Evolutionary conservation across 148 eudicot species (phyloP).

Genomic region (Rhododendron vialii): DNA sequence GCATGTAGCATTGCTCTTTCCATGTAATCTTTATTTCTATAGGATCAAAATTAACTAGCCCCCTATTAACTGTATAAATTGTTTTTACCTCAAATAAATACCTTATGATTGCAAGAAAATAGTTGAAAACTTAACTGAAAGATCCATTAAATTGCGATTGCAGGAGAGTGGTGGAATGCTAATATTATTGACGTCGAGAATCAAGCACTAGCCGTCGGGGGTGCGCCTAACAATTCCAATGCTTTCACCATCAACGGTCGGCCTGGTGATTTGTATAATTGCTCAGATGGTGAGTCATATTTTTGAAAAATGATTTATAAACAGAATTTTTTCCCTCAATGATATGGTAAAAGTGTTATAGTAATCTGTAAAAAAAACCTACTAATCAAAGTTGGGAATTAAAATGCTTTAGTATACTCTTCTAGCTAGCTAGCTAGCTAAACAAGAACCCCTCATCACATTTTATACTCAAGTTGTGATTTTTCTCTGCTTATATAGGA

Average conservation of each 20-base stretch:
- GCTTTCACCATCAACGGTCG: slow-evolving; percentile 65
- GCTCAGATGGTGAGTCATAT: slow-evolving; percentile 52
- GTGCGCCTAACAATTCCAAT: slow-evolving; percentile 47
- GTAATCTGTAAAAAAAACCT: background rate
- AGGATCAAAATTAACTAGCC: background rate
- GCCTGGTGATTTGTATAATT: slow-evolving; percentile 54
- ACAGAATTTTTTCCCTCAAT: too few species aligned
- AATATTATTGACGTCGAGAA: slow-evolving; percentile 42
- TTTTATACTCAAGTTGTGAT: background rate
- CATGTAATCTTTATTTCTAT: background rate
- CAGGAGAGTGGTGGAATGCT: slow-evolving; percentile 87
- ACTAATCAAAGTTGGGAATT: too few species aligned
- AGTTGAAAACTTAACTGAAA: background rate
- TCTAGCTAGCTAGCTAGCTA: background rate
- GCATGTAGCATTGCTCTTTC: background rate
- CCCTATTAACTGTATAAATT: background rate
- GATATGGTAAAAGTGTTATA: too few species aligned
- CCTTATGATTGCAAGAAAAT: background rate
- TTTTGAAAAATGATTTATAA: background rate
- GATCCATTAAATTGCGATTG: slow-evolving; percentile 1
- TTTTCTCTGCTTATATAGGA: slow-evolving; percentile 17
- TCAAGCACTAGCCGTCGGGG: slow-evolving; percentile 33
- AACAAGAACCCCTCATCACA: background rate
- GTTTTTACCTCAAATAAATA: background rate
- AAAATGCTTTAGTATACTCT: background rate